These are phyloP conservation scores for Gaertneriomyces sp. DNA, from an alignment of 192 early-diverging fungal genomes.

Conservation along the genomic window DNA sequence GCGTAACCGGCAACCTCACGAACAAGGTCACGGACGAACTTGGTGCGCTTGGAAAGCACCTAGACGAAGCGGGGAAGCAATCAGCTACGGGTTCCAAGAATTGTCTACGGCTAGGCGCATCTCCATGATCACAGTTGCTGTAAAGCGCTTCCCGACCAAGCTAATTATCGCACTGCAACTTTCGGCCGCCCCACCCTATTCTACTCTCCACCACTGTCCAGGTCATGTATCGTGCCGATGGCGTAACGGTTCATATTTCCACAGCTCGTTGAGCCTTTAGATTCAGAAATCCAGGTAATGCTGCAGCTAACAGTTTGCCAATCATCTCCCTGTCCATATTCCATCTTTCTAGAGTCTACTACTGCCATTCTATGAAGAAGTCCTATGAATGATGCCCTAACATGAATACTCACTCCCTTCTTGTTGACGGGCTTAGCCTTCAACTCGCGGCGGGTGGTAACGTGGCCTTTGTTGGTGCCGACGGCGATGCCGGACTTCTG, in stretches of 20 bases:
- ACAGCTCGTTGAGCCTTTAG: too few relatives aligned
- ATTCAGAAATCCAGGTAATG: neutral
- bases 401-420: slow-evolving; percentile 72
- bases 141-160: neutral
- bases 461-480: slow-evolving; percentile 92
- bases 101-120: too few relatives aligned
- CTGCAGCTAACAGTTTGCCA: too few relatives aligned
- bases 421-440: slow-evolving; percentile 67
- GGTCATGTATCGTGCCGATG: too few relatives aligned
- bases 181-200: too few relatives aligned
- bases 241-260: too few relatives aligned
- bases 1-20: slow-evolving; percentile 97
- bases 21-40: slow-evolving; percentile 89
- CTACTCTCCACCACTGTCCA: too few relatives aligned
- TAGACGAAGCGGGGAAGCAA: slow-evolving; percentile 21
- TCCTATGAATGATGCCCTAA: neutral
- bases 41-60: slow-evolving; percentile 71
- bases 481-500: slow-evolving; percentile 78
- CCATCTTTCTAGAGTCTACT: neutral
- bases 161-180: neutral
- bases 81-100: too few relatives aligned
- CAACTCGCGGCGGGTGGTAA: slow-evolving; percentile 70
- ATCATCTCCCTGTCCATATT: neutral
- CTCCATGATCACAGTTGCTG: too few relatives aligned
- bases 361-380: neutral